These are phyloP conservation scores for Fusarium sp. DNA, from an alignment of 2,329 filamentous ascomycete genomes.

Conservation along the genomic window DNA sequence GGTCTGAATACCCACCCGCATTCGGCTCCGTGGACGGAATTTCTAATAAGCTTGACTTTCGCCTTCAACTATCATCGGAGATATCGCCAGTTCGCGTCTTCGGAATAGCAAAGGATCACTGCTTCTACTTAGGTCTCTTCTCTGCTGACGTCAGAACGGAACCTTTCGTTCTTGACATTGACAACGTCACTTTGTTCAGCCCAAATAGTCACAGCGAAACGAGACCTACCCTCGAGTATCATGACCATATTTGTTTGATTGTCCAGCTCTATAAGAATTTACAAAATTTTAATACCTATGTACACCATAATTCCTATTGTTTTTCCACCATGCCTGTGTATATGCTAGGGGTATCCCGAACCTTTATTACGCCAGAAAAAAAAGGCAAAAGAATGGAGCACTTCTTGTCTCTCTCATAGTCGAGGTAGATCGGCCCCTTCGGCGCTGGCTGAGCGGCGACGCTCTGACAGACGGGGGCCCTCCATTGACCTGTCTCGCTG, in stretches of 20 bases:
- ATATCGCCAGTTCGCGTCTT: not conserved
- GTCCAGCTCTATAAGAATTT: slow-evolving; percentile 7
- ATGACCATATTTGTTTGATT: slow-evolving; percentile 14
- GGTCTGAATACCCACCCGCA: not conserved
- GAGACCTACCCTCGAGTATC: not conserved
- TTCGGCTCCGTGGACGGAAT: not conserved
- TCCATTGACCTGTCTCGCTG: slow-evolving; percentile 47
- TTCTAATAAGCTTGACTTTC: not conserved
- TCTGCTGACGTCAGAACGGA: not conserved
- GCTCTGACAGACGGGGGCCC: slow-evolving; percentile 47
- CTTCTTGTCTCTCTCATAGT: slow-evolving; percentile 37
- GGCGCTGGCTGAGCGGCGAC: slow-evolving; percentile 52
- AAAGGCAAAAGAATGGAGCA: not conserved
- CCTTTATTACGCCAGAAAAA: slow-evolving; percentile 33
- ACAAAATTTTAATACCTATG: slow-evolving; percentile 4
- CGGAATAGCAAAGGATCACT: not conserved
- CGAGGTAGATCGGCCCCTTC: slow-evolving; percentile 53
- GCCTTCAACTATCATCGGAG: not conserved
- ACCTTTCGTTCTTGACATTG: not conserved
- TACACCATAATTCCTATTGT: slow-evolving; percentile 9
- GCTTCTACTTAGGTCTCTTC: not conserved
- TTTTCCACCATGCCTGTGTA: slow-evolving; percentile 22
- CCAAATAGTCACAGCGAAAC: not conserved
- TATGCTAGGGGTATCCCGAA: slow-evolving; percentile 39
- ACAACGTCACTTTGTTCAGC: not conserved